Evolutionary conservation across 169 alveolate species (phyloP).

Genomic region (Eimeria mitis): DNA sequence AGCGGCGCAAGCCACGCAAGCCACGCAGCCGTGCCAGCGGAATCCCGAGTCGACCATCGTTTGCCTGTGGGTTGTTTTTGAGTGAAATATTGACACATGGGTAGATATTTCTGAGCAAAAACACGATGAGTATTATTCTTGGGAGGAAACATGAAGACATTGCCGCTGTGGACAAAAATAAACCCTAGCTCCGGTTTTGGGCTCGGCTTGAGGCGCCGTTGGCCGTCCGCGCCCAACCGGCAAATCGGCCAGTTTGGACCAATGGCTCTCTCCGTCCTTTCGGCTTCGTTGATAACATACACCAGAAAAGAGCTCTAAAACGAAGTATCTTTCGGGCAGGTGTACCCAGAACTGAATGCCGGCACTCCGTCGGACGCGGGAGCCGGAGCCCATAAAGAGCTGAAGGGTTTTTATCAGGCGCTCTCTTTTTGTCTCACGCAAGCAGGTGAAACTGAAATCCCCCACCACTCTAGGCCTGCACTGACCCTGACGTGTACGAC

Average conservation of each 20-base stretch:
- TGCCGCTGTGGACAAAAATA: neutral
- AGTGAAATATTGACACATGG: neutral
- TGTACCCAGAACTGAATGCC: neutral
- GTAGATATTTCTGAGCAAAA: neutral
- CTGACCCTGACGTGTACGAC: neutral
- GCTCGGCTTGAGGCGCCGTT: neutral
- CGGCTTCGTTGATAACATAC: too few species aligned
- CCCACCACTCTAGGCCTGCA: neutral
- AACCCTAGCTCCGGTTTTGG: neutral
- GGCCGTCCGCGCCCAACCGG: constrained; percentile 3
- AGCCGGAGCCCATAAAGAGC: neutral
- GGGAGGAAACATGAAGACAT: neutral
- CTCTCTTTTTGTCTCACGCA: neutral
- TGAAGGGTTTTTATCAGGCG: neutral
- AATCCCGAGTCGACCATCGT: neutral
- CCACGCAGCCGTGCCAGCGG: constrained; percentile 49
- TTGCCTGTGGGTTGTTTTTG: neutral
- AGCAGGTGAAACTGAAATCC: neutral
- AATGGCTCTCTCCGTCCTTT: neutral
- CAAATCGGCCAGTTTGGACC: neutral
- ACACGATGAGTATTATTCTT: neutral
- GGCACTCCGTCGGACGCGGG: neutral
- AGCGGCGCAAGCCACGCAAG: constrained; percentile 28
- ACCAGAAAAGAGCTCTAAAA: neutral
- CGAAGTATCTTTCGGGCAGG: neutral